A percentile compares a stretch with the other conserved stretches of the same genome.
These are phyloP conservation scores for Gelatoporia subvermispora DNA, from an alignment of 768 basidiomycete species.

Conservation along the genomic window DNA sequence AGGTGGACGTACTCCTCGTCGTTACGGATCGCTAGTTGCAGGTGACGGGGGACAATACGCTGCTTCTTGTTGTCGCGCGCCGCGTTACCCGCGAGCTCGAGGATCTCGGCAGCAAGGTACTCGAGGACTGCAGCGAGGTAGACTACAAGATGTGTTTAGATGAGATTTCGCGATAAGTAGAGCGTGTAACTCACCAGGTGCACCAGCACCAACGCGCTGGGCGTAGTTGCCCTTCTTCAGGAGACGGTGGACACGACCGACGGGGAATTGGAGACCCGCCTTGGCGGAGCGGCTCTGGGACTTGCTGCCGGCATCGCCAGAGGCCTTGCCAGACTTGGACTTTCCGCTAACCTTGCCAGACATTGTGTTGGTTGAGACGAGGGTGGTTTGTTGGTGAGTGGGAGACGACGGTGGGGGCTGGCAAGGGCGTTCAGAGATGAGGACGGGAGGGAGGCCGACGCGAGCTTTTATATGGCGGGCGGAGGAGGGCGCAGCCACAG, in stretches of 20 bases:
- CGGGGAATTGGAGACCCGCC: conserved; percentile 82
- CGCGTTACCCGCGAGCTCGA: conserved; percentile 88
- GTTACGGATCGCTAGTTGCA: conserved; percentile 92
- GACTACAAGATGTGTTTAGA: conserved; percentile 37
- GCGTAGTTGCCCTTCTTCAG: conserved; percentile 85
- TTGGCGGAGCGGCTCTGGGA: conserved; percentile 67
- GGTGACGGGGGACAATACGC: conserved; percentile 92
- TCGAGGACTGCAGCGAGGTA: conserved; percentile 92
- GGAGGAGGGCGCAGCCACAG: conserved; percentile 2
- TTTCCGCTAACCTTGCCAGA: conserved; percentile 51
- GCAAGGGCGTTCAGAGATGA: conserved; percentile 8
- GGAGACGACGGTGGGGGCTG: conserved; percentile 6
- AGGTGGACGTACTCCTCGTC: conserved; percentile 69
- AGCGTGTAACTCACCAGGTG: conserved; percentile 53
- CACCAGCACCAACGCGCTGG: conserved; percentile 83
- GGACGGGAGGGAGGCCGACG: background rate
- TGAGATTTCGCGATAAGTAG: background rate
- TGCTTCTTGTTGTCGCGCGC: conserved; percentile 92
- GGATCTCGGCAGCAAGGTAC: conserved; percentile 89
- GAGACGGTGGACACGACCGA: conserved; percentile 90
- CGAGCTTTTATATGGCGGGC: conserved; percentile 12
- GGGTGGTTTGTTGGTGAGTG: conserved; percentile 6
- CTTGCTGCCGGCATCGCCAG: conserved; percentile 41
- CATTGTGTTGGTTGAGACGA: conserved; percentile 18
- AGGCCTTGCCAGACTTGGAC: conserved; percentile 63